These are phyloP conservation scores for Wilcoxina mikolae DNA, from an alignment of 495 filamentous ascomycete genomes.

Conservation along the genomic window DNA sequence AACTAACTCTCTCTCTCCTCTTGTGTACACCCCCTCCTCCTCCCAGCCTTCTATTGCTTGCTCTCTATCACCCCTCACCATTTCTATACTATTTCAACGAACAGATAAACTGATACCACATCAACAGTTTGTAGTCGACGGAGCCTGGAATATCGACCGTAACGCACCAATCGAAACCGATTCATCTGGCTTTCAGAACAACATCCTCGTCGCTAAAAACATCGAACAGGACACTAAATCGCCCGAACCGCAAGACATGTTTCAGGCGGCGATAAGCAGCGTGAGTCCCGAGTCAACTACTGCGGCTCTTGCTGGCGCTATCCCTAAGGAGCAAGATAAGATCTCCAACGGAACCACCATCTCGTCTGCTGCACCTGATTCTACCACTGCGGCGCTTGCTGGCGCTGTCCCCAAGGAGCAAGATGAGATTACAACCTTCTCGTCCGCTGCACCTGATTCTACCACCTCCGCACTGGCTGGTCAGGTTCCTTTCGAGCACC, in stretches of 20 bases:
- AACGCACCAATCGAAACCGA: constrained; percentile 66
- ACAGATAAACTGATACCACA: background rate
- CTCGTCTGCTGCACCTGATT: constrained; percentile 29
- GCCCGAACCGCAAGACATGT: constrained; percentile 29
- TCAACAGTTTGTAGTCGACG: constrained; percentile 82
- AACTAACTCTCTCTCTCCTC: constrained; percentile 5
- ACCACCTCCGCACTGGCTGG: constrained; percentile 23
- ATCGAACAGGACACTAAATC: constrained; percentile 41
- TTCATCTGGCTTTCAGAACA: constrained; percentile 66
- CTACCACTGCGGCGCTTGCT: constrained; percentile 35
- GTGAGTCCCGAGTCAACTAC: constrained; percentile 33
- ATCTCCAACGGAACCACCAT: constrained; percentile 26
- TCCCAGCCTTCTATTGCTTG: constrained; percentile 1
- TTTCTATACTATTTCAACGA: constrained; percentile 1
- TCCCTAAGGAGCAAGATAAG: constrained; percentile 37
- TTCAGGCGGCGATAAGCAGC: constrained; percentile 14
- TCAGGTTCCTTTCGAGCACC: constrained; percentile 29
- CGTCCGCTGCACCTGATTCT: constrained; percentile 31
- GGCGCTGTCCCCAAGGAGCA: constrained; percentile 37
- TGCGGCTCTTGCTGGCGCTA: constrained; percentile 33
- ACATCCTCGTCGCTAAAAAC: constrained; percentile 63
- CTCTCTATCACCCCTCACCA: constrained; percentile 30
- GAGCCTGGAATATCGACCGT: constrained; percentile 66
- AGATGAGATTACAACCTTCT: too few relatives aligned
- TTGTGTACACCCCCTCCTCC: constrained; percentile 7